Conservation (phyloP, 495 filamentous ascomycete genomes). For the Penicillium riverlandense region DNA sequence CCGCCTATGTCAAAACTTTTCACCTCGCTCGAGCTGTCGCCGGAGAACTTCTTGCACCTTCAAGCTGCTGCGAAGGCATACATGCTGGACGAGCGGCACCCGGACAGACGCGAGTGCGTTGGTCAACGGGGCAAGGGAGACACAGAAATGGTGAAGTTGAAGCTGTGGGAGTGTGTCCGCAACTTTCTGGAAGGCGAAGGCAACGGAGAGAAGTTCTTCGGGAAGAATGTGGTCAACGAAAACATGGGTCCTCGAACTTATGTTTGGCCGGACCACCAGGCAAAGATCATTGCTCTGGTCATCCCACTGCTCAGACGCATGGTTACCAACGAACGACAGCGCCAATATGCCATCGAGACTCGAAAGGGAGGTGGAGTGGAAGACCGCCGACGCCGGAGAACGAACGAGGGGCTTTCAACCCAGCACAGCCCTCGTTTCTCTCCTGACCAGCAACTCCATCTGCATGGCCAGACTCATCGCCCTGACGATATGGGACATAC, state of each 20-base stretch:
- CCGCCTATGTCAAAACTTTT: constrained; percentile 58
- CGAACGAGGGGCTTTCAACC: constrained; percentile 29
- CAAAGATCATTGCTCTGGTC: constrained; percentile 49
- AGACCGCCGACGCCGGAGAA: constrained; percentile 36
- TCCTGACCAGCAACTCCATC: constrained; percentile 27
- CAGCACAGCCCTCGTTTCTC: constrained; percentile 19
- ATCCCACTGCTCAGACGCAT: constrained; percentile 54
- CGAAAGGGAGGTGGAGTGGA: constrained; percentile 41
- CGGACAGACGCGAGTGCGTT: constrained; percentile 52
- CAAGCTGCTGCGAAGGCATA: constrained; percentile 53
- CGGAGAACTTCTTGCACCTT: constrained; percentile 52
- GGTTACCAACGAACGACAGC: constrained; percentile 59
- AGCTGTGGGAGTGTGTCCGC: constrained; percentile 53
- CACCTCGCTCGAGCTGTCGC: constrained; percentile 46
- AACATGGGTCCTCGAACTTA: constrained; percentile 35
- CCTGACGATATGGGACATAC: constrained; percentile 17
- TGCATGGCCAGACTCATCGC: constrained; percentile 24
- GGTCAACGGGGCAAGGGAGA: constrained; percentile 53
- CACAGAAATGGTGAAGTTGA: constrained; percentile 53
- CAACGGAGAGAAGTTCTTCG: constrained; percentile 50
- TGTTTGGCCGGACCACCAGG: constrained; percentile 51
- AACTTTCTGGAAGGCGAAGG: constrained; percentile 50
- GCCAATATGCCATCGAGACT: constrained; percentile 54
- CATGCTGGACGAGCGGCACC: constrained; percentile 52
- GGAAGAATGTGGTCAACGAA: constrained; percentile 38